Percentiles rank a stretch among this genome's conserved stretches.
phyloP scores from a whole-genome alignment of 2,329 filamentous ascomycete species.

The Davidsoniella neocaledoniae region DNA sequence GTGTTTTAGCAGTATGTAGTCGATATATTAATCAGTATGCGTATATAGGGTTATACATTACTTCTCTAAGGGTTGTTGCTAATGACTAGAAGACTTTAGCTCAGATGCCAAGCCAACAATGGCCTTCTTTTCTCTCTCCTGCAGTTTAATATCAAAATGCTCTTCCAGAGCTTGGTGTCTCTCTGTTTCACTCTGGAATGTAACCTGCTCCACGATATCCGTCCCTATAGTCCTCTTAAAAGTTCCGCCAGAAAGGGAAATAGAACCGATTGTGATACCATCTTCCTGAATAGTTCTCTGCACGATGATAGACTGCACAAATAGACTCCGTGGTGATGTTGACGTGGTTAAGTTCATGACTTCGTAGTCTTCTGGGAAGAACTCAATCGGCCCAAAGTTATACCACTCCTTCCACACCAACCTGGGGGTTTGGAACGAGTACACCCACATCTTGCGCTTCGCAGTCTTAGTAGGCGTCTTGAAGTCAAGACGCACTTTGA shows the following conservation, averaged over 20 bases:
- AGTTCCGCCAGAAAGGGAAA: neutral
- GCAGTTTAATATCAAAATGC: too few species aligned
- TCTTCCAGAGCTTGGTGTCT: too few species aligned
- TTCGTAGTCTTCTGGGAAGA: conserved; percentile 28
- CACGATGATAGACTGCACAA: conserved; percentile 23
- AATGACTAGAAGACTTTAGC: too few species aligned
- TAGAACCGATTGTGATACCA: neutral
- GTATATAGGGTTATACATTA: too few species aligned
- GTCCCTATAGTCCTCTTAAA: neutral
- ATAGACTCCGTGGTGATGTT: conserved; percentile 22
- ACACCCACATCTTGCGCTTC: conserved; percentile 22
- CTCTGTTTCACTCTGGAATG: conserved; percentile 15
- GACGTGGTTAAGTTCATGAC: conserved; percentile 28
- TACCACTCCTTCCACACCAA: conserved; percentile 30
- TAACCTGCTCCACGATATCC: conserved; percentile 21
- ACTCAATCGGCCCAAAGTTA: conserved; percentile 34
- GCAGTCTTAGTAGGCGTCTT: conserved; percentile 19
- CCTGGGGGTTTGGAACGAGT: conserved; percentile 18
- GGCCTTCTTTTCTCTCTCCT: too few species aligned
- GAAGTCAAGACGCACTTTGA: conserved; percentile 28
- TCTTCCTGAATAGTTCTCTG: conserved; percentile 17
- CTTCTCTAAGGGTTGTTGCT: too few species aligned
- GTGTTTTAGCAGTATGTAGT: neutral
- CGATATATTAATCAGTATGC: too few species aligned
- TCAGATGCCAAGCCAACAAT: too few species aligned